A percentile compares a stretch with the other conserved stretches of the same genome.
phyloP scores from a whole-genome alignment of 164 flowering plant species.

The Sedum album region DNA sequence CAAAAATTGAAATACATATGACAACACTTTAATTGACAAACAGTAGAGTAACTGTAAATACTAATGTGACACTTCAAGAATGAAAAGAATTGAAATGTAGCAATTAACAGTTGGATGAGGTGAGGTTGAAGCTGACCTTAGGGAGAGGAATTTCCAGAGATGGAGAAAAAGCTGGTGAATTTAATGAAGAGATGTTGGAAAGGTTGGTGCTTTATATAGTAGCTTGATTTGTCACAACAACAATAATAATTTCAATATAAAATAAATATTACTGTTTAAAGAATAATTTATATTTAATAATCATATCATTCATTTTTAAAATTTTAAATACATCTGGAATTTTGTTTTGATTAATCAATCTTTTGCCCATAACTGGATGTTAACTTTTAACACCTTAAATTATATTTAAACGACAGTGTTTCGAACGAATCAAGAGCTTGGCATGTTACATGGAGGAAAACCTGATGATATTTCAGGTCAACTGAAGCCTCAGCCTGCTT shows the following conservation, averaged over 20 bases:
- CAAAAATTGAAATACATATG: neutral
- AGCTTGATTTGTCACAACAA: neutral
- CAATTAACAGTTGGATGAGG: too few relatives aligned
- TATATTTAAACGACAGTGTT: neutral
- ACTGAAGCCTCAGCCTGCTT: neutral
- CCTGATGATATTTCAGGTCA: neutral
- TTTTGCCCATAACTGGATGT: neutral
- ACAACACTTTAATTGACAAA: neutral
- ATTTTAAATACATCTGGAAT: too few relatives aligned
- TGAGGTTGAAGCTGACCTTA: neutral
- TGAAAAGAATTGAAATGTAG: neutral
- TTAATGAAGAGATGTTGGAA: neutral
- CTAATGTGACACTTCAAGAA: neutral
- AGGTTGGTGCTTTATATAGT: neutral
- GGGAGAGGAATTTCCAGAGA: neutral
- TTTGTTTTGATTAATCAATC: too few relatives aligned
- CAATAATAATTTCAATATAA: too few relatives aligned
- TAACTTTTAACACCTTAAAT: neutral
- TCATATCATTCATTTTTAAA: too few relatives aligned
- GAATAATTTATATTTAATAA: too few relatives aligned
- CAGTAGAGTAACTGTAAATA: neutral
- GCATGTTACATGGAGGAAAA: neutral
- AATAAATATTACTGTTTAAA: too few relatives aligned
- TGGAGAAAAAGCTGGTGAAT: conserved; percentile 3
- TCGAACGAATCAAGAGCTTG: neutral